Base-by-base conservation (phyloP, 805 yeast species). In the Suhomyces prunicola region DNA sequence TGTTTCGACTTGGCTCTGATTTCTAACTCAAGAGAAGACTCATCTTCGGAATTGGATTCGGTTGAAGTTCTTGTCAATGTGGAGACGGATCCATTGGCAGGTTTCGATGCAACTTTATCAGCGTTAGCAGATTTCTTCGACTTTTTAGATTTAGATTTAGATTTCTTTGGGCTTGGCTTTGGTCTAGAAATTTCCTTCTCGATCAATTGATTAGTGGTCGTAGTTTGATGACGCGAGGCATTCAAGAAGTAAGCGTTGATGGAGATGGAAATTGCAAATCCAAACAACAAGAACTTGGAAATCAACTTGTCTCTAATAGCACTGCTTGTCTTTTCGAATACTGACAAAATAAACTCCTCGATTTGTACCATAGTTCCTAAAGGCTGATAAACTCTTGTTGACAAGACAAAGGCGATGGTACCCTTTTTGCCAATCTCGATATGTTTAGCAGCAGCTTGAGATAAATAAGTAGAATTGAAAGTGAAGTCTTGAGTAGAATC, bases 241-340 rank as follows among this genome's bases (percentile, higher is more conserved):
- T 90, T 90, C 67, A 93, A 80, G 59, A 94, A 78, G 69, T 92
- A 93, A 48, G 88, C 84, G 67, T 94, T 94, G 57, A 89, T 84
- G 5, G 87, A 84, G 51, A 90, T 81, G 58, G 96, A 88, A 57
- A 89, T 73, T 24, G 87, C 84, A 55, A 92, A 83, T 9, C 84
- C 84, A 56, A 88, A 77, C 45, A 92, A 80, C 50, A 91, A 76
- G 57, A 85, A 81, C 67, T 92, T 92, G 56, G 94, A 85, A 59
- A 91, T 81, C 56, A 90, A 74, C 51, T 86, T 87, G 68, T 92
- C 97, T 61, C 87, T 82, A 52, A 92, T 86, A 17, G 92, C 88
- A 53, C 65, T 66, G 54, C 90, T 85, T 56, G 91, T 68, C 48
- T 76, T 76, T 41, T 80, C 83, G 48, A 87, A 70, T 15, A 82